Evolutionary conservation across 139 green algal species (phyloP).

Genomic region (Chlamydomonas sp.): DNA sequence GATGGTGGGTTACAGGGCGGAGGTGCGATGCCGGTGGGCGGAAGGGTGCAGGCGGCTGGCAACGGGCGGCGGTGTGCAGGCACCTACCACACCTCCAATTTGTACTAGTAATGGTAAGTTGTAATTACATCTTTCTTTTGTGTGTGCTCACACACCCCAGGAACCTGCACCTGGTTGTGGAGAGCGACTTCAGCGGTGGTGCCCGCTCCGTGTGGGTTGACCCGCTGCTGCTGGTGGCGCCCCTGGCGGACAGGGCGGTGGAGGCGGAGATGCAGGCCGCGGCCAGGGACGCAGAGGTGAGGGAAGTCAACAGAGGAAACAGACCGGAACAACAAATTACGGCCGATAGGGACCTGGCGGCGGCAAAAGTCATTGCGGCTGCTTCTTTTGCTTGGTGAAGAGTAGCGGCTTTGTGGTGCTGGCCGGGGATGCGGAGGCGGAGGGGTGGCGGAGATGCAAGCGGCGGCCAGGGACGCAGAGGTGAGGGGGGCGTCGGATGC

Average conservation of each 20-base stretch:
- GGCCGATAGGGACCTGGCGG: too few species aligned
- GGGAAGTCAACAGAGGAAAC: background rate
- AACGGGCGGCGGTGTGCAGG: too few species aligned
- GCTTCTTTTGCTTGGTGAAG: too few species aligned
- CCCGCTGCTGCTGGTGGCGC: constrained; percentile 33
- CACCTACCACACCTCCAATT: too few species aligned
- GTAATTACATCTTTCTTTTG: background rate
- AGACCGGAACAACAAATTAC: too few species aligned
- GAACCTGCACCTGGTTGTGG: constrained; percentile 47
- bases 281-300: background rate
- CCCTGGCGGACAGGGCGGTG: constrained; percentile 19
- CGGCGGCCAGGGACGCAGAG: background rate
- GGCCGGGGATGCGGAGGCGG: too few species aligned
- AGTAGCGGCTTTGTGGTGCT: too few species aligned
- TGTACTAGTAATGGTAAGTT: background rate
- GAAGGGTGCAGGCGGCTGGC: too few species aligned
- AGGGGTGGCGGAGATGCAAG: background rate
- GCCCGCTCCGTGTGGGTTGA: constrained; percentile 53
- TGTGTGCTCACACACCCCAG: background rate
- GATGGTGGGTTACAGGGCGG: too few species aligned
- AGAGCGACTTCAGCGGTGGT: constrained; percentile 46
- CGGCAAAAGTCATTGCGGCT: too few species aligned
- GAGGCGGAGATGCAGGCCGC: background rate
- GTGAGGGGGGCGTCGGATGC: background rate
- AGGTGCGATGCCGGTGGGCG: too few species aligned